Percentiles rank a stretch among this genome's conserved stretches.
Conservation (phyloP, 2,329 filamentous ascomycete species). For the Colletotrichum somersetense region DNA sequence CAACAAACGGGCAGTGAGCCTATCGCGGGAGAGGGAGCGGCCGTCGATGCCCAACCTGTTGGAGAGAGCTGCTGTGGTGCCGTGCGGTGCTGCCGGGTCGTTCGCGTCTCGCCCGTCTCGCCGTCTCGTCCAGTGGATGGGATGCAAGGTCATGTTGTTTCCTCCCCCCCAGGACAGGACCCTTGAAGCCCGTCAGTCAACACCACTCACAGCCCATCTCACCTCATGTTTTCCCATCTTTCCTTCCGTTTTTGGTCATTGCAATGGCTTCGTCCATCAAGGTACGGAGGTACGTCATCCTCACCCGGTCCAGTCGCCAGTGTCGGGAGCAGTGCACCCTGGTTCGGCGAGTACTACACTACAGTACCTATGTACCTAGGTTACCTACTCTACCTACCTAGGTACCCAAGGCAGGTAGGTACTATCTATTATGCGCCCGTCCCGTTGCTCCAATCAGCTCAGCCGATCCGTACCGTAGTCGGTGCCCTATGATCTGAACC, state of each 20-base stretch:
- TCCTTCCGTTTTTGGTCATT: conserved; percentile 39
- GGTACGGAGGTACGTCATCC: conserved; percentile 29
- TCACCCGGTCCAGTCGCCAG: background rate
- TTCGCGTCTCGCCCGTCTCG: background rate
- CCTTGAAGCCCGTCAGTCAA: conserved; percentile 29
- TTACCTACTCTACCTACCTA: too few species aligned
- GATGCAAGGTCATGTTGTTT: conserved; percentile 23
- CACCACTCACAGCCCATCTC: conserved; percentile 2
- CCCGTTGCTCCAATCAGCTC: background rate
- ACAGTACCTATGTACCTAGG: too few species aligned
- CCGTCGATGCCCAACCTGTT: conserved; percentile 43
- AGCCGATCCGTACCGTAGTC: background rate
- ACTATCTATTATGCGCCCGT: background rate
- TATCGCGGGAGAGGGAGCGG: conserved; percentile 36
- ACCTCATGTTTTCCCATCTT: conserved; percentile 35
- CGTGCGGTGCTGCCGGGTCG: background rate
- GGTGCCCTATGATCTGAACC: background rate
- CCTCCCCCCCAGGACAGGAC: conserved; percentile 16
- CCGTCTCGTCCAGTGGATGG: conserved; percentile 37
- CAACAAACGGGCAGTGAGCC: conserved; percentile 19
- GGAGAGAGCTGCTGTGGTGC: conserved; percentile 16
- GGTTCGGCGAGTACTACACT: background rate
- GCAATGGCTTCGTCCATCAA: conserved; percentile 31
- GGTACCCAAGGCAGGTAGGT: background rate
- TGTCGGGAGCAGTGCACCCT: background rate